Evolutionary conservation across 2,329 filamentous ascomycete genomes (phyloP).

Genomic region (Aspergillus sp.): DNA sequence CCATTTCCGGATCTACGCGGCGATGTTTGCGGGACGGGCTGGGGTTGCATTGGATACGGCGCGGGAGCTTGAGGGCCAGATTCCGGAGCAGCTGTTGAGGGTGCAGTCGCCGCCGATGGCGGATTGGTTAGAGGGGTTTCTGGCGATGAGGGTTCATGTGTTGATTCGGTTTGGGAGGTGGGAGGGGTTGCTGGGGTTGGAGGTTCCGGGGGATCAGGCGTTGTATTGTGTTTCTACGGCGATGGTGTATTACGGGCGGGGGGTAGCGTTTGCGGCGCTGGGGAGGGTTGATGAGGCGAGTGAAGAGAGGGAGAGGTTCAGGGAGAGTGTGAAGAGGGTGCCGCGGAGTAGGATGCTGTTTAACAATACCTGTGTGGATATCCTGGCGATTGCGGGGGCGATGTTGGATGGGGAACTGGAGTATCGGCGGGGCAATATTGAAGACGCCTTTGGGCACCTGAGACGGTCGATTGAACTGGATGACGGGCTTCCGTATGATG

Average conservation of each 20-base stretch:
- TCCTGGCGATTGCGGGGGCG: constrained; percentile 59
- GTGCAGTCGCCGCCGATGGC: constrained; percentile 71
- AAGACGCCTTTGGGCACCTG: constrained; percentile 60
- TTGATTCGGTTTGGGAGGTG: constrained; percentile 72
- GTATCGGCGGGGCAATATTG: constrained; percentile 63
- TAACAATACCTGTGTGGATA: constrained; percentile 65
- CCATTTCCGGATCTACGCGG: constrained; percentile 73
- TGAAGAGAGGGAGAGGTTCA: constrained; percentile 53
- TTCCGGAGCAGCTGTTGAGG: constrained; percentile 64
- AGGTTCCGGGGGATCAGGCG: constrained; percentile 56
- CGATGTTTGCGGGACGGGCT: constrained; percentile 72
- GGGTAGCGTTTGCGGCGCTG: constrained; percentile 63
- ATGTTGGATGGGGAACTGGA: constrained; percentile 75
- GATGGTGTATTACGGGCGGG: constrained; percentile 67
- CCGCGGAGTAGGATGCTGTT: constrained; percentile 63
- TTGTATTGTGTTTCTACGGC: constrained; percentile 71
- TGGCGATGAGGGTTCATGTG: constrained; percentile 67
- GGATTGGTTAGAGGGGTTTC: constrained; percentile 73
- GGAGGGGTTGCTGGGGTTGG: constrained; percentile 61
- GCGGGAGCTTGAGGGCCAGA: constrained; percentile 57
- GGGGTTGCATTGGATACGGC: constrained; percentile 62
- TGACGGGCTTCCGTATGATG: constrained; percentile 66
- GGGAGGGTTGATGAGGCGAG: constrained; percentile 57
- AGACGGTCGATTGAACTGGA: constrained; percentile 59
- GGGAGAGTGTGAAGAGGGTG: constrained; percentile 52